A percentile compares a stretch with the other conserved stretches of the same genome.
Conservation (phyloP, 73 alveolate species). For the Loxodes magnus region DNA sequence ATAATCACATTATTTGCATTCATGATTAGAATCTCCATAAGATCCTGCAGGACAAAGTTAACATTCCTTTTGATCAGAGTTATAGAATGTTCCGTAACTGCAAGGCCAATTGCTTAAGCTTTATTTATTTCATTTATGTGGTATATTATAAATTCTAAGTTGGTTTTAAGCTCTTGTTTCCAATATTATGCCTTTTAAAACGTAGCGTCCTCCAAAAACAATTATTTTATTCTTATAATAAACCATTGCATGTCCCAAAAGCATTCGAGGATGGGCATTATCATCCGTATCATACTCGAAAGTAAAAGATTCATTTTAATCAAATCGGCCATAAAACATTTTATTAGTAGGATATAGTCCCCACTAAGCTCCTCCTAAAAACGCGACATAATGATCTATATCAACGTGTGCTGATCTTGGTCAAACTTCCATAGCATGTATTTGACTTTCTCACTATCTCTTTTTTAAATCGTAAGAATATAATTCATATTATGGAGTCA, state of each 20-base stretch:
- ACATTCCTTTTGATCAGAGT: too few relatives aligned
- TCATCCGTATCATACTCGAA: too few relatives aligned
- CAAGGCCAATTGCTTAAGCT: too few relatives aligned
- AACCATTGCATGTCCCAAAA: not conserved
- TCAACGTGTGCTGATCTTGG: not conserved
- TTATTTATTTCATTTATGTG: too few relatives aligned
- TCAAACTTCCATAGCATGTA: not conserved
- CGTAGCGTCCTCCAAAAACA: not conserved
- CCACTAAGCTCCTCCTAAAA: conserved; percentile 1
- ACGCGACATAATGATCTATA: not conserved
- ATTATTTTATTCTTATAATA: not conserved
- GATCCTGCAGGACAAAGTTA: too few relatives aligned
- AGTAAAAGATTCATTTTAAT: too few relatives aligned
- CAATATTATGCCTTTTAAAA: not conserved
- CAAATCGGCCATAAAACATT: not conserved
- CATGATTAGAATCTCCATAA: too few relatives aligned
- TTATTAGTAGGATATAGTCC: not conserved
- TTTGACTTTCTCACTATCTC: not conserved
- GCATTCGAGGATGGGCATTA: not conserved
- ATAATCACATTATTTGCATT: too few relatives aligned
- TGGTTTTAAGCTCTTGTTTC: too few relatives aligned
- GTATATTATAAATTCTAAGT: too few relatives aligned
- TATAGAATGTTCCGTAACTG: too few relatives aligned
- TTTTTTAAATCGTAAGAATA: not conserved
- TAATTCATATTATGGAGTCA: not conserved